Evolutionary conservation across 2,329 filamentous ascomycete species (phyloP).

Genomic region (Cordyceps fumosorosea): DNA sequence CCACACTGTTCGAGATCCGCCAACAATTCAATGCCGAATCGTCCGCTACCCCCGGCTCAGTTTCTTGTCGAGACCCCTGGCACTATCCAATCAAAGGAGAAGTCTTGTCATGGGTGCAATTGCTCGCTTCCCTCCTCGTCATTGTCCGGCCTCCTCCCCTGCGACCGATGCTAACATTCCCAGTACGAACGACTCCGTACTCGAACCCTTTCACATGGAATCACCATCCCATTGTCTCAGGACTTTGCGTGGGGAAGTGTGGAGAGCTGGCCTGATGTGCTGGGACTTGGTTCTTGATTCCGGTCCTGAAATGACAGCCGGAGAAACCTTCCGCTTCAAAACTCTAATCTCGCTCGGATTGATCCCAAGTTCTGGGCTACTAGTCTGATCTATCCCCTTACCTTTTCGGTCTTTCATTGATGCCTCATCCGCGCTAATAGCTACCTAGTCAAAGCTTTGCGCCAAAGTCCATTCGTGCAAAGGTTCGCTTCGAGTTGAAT

Average conservation of each 20-base stretch:
- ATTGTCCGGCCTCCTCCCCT: background rate
- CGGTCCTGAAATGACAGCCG: background rate
- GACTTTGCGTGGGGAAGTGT: constrained; percentile 11
- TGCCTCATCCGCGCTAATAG: background rate
- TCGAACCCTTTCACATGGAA: background rate
- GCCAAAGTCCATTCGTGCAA: background rate
- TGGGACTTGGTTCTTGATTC: background rate
- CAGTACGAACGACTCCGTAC: background rate
- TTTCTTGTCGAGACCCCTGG: background rate
- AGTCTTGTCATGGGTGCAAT: background rate
- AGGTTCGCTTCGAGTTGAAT: background rate
- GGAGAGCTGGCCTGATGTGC: constrained; percentile 5
- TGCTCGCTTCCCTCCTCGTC: background rate
- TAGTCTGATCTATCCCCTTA: background rate
- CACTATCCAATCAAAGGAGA: background rate
- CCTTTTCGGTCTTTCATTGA: background rate
- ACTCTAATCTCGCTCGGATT: constrained; percentile 3
- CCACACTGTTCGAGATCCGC: background rate
- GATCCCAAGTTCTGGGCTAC: background rate
- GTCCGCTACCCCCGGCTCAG: background rate
- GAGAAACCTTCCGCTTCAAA: background rate
- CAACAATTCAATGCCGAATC: background rate
- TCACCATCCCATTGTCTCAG: background rate
- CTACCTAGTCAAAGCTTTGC: background rate
- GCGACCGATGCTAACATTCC: too few species aligned